Evolutionary conservation across 2,329 filamentous ascomycete genomes (phyloP), one percentile per base, ranked within the genome.

Genomic region (Sporothrix brunneoviolacea): DNA sequence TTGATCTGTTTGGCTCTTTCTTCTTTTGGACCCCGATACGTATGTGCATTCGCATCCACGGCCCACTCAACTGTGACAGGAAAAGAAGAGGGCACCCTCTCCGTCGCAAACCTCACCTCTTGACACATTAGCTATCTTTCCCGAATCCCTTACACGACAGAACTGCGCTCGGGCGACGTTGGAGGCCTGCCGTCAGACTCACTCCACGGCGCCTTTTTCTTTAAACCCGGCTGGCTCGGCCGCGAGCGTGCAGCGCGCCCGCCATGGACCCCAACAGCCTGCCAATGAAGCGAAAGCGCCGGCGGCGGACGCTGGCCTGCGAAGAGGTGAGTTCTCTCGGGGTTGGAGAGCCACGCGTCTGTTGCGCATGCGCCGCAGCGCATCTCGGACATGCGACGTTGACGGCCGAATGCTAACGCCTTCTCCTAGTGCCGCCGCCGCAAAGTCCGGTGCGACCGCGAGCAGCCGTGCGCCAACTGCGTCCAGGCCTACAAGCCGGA

Each of bases 401-500:
- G 35, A n/a, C n/a, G n/a, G n/a, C n/a, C n/a, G n/a, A n/a, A n/a
- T n/a, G n/a, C n/a, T n/a, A n/a, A n/a, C 40, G 40, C 15, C 21
- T 27, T 12, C 61, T n/a, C n/a, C n/a, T n/a, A 69, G 6, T 73
- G 71, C 51, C 61, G 70, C 9, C 63, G 61, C n/a, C 68, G 71
- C 44, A 74, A 74, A 54, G 65, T 72, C 15, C 62, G 65, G n/a
- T 74, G 71, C 49, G 65, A 73, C 49, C 62, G 68, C 28, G 62
- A 66, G 21, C 56, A 55, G 4, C 71, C 71, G 0, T 74, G 71
- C 52, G 63, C 60, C 51, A 71, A 71, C 51, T 73, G 71, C 45
- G 50, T 66, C 4, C 63, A 64, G 8, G 67, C 69, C 27, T 54
- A 54, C 50, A 51, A 53, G 48, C 52, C 48, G 36, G 51, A 50